phyloP scores from a whole-genome alignment of 805 yeast species.

The Candida stauntonica region DNA sequence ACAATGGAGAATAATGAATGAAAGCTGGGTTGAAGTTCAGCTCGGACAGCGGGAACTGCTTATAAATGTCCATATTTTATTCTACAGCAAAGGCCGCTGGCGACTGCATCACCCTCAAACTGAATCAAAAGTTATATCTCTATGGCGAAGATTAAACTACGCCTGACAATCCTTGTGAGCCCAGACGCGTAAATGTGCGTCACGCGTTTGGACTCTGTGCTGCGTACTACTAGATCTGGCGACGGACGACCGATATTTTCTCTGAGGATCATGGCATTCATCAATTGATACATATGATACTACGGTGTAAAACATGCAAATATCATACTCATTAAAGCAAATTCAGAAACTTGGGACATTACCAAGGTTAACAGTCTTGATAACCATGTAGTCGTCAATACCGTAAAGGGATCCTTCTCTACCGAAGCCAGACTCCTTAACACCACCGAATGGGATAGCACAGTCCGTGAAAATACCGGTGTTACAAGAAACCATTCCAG shows the following conservation, averaged over 20 bases:
- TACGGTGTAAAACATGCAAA: background rate
- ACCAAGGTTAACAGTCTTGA: constrained; percentile 40
- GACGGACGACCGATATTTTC: too few species aligned
- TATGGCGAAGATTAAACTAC: too few species aligned
- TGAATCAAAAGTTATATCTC: too few species aligned
- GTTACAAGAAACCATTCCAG: constrained; percentile 65
- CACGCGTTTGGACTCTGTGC: too few species aligned
- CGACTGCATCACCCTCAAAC: too few species aligned
- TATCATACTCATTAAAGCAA: background rate
- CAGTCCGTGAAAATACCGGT: constrained; percentile 54
- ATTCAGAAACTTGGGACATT: constrained; percentile 8
- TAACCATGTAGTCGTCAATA: constrained; percentile 52
- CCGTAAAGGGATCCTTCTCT: constrained; percentile 65
- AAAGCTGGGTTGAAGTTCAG: constrained; percentile 33
- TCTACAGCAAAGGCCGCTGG: too few species aligned
- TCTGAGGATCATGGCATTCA: too few species aligned
- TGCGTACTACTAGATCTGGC: too few species aligned
- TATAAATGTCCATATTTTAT: constrained; percentile 45
- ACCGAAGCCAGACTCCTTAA: constrained; percentile 65
- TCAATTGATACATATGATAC: background rate
- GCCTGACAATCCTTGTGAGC: too few species aligned
- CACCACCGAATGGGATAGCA: constrained; percentile 58
- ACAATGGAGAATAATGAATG: constrained; percentile 26
- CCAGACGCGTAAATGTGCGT: too few species aligned
- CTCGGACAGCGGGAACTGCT: constrained; percentile 34